Percentiles rank a stretch among this genome's conserved stretches.
Conservation (phyloP, 768 basidiomycete genomes). For the Coprinopsis strossmayeri region DNA sequence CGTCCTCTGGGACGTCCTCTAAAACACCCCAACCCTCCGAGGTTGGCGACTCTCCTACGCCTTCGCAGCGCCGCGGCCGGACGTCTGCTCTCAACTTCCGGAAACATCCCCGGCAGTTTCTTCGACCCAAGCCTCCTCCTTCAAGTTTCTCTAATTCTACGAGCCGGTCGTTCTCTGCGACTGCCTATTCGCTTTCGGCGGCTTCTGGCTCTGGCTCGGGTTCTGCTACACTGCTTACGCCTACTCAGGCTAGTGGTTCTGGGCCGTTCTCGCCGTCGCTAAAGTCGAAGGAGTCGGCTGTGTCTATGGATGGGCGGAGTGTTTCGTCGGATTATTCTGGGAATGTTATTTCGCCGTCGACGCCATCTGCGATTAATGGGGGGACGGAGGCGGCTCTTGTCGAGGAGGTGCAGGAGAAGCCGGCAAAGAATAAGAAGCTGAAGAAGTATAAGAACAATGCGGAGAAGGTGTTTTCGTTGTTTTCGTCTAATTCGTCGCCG, state of each 20-base stretch:
- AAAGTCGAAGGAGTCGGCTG: conserved; percentile 74
- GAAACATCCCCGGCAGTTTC: conserved; percentile 65
- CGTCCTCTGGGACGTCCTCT: conserved; percentile 56
- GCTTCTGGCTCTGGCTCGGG: conserved; percentile 31
- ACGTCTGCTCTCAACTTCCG: conserved; percentile 65
- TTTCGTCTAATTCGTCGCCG: conserved; percentile 39
- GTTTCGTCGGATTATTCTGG: conserved; percentile 65
- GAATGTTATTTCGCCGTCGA: conserved; percentile 39
- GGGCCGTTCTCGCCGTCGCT: conserved; percentile 60
- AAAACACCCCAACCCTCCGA: conserved; percentile 44
- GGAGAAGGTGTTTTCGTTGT: conserved; percentile 79
- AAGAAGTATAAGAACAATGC: conserved; percentile 86
- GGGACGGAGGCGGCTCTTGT: conserved; percentile 13
- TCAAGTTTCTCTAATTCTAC: conserved; percentile 37
- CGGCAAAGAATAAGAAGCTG: conserved; percentile 60
- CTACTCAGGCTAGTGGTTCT: conserved; percentile 44
- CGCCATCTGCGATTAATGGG: conserved; percentile 25
- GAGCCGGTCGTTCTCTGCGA: conserved; percentile 27
- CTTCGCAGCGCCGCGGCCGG: conserved; percentile 60
- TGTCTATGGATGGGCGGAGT: conserved; percentile 66
- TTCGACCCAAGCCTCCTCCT: conserved; percentile 65
- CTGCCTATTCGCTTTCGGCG: conserved; percentile 39
- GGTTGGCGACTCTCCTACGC: conserved; percentile 37
- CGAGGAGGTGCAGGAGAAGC: conserved; percentile 46
- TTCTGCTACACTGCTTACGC: conserved; percentile 47